Percentiles rank a stretch among this genome's conserved stretches.
Evolutionary conservation across 108 stramenopile genomes (phyloP).

Genomic region (Skeletonema marinoi): DNA sequence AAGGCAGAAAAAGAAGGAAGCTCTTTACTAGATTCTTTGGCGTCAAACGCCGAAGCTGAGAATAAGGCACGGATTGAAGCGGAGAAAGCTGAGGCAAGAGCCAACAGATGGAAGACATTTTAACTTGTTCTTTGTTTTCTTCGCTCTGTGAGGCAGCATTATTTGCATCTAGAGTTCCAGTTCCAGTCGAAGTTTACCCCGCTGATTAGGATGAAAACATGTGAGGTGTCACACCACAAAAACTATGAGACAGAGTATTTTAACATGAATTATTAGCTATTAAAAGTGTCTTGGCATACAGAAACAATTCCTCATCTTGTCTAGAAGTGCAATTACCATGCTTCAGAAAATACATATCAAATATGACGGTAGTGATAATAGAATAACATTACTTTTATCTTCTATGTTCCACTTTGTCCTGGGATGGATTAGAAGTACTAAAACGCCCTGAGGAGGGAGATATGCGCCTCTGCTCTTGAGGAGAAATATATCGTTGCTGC

Average conservation of each 20-base stretch:
- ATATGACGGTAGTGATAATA: neutral
- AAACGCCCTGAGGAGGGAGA: conserved; percentile 5
- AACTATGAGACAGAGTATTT: too few relatives aligned
- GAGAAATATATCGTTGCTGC: conserved; percentile 13
- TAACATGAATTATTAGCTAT: too few relatives aligned
- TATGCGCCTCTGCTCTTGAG: conserved; percentile 2
- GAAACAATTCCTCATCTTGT: too few relatives aligned
- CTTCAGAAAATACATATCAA: too few relatives aligned
- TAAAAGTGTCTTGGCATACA: too few relatives aligned
- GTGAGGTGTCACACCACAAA: too few relatives aligned
- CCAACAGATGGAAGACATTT: conserved; percentile 55
- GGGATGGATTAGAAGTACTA: neutral
- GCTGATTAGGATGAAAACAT: too few relatives aligned
- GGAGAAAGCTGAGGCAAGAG: conserved; percentile 41
- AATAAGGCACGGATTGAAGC: conserved; percentile 26
- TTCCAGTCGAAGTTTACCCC: too few relatives aligned
- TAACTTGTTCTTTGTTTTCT: neutral
- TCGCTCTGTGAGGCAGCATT: too few relatives aligned
- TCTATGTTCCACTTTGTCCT: neutral
- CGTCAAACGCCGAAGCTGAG: conserved; percentile 15
- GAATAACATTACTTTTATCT: neutral
- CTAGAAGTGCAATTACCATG: too few relatives aligned
- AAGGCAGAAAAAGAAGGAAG: conserved; percentile 31
- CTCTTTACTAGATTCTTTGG: conserved; percentile 30
- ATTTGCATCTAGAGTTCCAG: too few relatives aligned